Base-by-base conservation (phyloP, 2,329 filamentous ascomycete species). In the Phyllosticta ampelicida region DNA sequence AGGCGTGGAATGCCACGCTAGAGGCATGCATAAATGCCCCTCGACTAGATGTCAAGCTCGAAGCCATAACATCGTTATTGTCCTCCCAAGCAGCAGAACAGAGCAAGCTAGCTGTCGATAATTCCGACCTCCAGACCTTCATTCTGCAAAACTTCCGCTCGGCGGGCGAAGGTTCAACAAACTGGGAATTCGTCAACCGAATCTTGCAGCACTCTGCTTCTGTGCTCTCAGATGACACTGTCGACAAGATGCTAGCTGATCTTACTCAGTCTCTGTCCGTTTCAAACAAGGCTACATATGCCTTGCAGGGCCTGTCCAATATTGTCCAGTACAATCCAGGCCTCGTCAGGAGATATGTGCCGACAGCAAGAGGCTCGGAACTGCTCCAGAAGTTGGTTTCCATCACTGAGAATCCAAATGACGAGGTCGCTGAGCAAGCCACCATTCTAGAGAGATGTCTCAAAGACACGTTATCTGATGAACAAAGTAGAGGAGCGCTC, bases 311-410 rank as follows among this genome's bases (percentile, higher is more conserved):
- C 10, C 65, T 82, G 62, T 72, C 74, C 60, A 69, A 74, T 56
- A 68, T 80, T 49, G 66, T 71, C 36, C 70, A 70, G 50, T 68
- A 72, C 20, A 73, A 71, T 55, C 71, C 74, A 1, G 66, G 68
- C 9, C 68, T 75, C 36, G 60, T 80, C 10, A 71, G 71, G 56
- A 66, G 67, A 1, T 80, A 79, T 59, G 66, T 77, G 10, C 65
- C 69, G 19, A 74, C 76, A 5, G 55, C 67, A 13, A 63, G 76
- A 63, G 80, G 80, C 9, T 76, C 77, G 2, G 72, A 74, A 51
- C 67, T 85, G 21, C 70, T 82, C 2, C 77, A 77, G 30, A 76
- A 74, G 51, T 67, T 85, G 10, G 66, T 84, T 1, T 76, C 74
- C 54, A 73, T 84, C 29, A 74, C 78, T 6, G 79, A 84, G 60